Percentiles rank a stretch among this genome's conserved stretches.
Evolutionary conservation across 345 rosid species (phyloP).

Genomic region (Corchorus capsularis): DNA sequence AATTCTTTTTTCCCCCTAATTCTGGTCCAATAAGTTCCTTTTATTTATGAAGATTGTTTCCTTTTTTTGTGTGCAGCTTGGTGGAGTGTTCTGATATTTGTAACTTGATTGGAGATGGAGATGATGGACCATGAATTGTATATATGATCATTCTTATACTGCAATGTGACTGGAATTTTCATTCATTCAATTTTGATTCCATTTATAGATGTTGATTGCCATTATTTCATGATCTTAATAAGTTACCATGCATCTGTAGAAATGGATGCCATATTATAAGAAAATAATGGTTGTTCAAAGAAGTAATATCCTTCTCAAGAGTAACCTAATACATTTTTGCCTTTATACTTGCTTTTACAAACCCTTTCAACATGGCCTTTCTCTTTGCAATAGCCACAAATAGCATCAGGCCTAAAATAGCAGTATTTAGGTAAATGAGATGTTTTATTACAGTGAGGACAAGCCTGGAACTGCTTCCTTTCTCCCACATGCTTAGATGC

Average conservation of each 20-base stretch:
- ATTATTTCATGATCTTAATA: background rate
- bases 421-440: too few species aligned
- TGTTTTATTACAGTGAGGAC: too few species aligned
- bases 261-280: too few species aligned
- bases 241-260: background rate
- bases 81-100: constrained; percentile 94
- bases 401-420: too few species aligned
- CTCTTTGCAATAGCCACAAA: too few species aligned
- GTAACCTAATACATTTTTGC: too few species aligned
- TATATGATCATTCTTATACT: background rate
- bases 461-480: too few species aligned
- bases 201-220: background rate
- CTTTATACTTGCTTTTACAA: too few species aligned
- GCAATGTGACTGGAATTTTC: background rate
- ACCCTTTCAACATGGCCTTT: too few species aligned
- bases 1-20: background rate
- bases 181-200: background rate
- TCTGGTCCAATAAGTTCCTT: background rate
- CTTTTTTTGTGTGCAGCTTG: constrained; percentile 49
- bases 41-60: background rate
- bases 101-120: constrained; percentile 78
- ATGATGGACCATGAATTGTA: constrained; percentile 60
- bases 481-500: too few species aligned
- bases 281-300: too few species aligned
- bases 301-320: too few species aligned